Percentiles rank a stretch among this genome's conserved stretches.
These are phyloP conservation scores for Saccharomycopsis sp. DNA, from an alignment of 805 yeast species.

Conservation along the genomic window DNA sequence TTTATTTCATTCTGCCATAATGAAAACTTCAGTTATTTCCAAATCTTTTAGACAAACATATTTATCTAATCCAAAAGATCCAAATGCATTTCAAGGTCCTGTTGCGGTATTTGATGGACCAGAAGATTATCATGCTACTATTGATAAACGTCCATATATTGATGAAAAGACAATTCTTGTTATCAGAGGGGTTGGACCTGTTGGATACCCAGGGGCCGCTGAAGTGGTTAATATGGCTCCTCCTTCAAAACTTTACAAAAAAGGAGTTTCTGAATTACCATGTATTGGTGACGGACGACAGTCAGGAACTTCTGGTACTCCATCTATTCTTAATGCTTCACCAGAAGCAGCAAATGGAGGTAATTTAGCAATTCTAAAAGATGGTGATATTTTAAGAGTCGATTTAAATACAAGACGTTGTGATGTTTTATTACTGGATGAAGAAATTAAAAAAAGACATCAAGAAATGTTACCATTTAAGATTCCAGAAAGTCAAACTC, in stretches of 20 bases:
- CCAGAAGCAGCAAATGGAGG: no score
- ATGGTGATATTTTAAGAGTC: conserved; percentile 21
- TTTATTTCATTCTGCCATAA: conserved; percentile 22
- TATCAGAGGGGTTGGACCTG: conserved; percentile 23
- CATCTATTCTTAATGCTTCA: no score
- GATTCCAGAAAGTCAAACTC: conserved; percentile 21
- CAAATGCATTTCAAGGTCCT: conserved; percentile 22
- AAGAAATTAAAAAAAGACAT: conserved; percentile 19
- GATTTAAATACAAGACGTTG: conserved; percentile 20
- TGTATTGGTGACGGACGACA: no score
- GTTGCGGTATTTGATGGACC: conserved; percentile 23
- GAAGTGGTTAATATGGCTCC: conserved; percentile 23
- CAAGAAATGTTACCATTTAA: conserved; percentile 12
- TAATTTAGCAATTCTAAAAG: no score
- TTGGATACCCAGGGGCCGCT: conserved; percentile 24
- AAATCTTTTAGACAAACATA: conserved; percentile 20
- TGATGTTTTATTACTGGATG: conserved; percentile 18
- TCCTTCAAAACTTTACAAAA: no score
- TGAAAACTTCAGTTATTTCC: conserved; percentile 22
- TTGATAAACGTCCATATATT: conserved; percentile 19
- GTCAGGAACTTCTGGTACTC: no score
- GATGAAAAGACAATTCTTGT: conserved; percentile 19
- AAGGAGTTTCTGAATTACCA: no score
- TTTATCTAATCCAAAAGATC: conserved; percentile 21
- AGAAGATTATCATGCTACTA: conserved; percentile 21